A percentile compares a stretch with the other conserved stretches of the same genome.
Conservation (phyloP, 352 stramenopile species). For the Globisporangium orthogonon region DNA sequence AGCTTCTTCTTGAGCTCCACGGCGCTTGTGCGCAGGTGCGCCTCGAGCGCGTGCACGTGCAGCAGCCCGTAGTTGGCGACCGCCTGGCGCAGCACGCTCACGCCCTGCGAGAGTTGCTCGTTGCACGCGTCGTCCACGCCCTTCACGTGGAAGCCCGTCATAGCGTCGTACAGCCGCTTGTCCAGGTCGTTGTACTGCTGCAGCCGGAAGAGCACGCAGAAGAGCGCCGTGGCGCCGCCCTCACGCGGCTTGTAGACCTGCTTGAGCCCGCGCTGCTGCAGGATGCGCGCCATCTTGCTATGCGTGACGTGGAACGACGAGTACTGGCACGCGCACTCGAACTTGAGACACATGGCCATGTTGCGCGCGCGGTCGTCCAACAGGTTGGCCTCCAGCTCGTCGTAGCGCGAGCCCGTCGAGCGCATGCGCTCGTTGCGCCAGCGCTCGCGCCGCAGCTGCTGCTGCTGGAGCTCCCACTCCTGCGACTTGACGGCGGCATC, state of each 20-base stretch:
- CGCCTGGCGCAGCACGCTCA: conserved; percentile 53
- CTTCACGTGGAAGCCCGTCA: conserved; percentile 27
- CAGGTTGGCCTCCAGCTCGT: conserved; percentile 64
- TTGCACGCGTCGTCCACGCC: conserved; percentile 9
- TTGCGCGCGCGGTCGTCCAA: conserved; percentile 64
- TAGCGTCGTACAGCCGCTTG: conserved; percentile 52
- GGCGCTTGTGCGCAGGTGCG: conserved; percentile 39
- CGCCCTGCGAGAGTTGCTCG: conserved; percentile 27
- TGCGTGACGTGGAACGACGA: conserved; percentile 49
- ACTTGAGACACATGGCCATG: conserved; percentile 57
- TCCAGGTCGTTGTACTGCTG: conserved; percentile 74
- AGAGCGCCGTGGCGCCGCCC: conserved; percentile 39
- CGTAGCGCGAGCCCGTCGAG: conserved; percentile 14
- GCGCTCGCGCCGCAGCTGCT: conserved; percentile 12
- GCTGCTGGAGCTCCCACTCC: conserved; percentile 20
- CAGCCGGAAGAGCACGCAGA: conserved; percentile 53
- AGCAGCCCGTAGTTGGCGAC: conserved; percentile 68
- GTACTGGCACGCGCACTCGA: conserved; percentile 70
- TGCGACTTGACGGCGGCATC: conserved; percentile 13
- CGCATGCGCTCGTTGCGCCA: conserved; percentile 8
- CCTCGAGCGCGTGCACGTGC: conserved; percentile 44
- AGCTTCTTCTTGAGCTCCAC: conserved; percentile 77
- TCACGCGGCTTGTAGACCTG: conserved; percentile 37
- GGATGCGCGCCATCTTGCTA: conserved; percentile 57
- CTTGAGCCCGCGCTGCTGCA: conserved; percentile 39